phyloP scores from a whole-genome alignment of 2,329 filamentous ascomycete species.

The Claviceps cyperi region DNA sequence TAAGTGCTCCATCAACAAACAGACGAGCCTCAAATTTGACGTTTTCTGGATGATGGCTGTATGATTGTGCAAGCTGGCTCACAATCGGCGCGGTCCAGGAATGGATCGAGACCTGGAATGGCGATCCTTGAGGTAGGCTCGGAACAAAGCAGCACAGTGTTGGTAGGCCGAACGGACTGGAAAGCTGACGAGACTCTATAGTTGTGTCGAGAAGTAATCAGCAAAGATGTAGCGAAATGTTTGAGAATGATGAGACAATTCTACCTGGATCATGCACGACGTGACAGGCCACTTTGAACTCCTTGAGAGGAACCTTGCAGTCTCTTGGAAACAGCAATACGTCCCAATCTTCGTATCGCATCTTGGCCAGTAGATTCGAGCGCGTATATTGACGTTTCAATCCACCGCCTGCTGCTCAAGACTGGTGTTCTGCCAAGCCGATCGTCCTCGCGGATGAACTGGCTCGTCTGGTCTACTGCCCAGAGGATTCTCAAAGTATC shows the following conservation, averaged over 20 bases:
- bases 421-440: neutral
- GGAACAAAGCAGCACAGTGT: slow-evolving; percentile 59
- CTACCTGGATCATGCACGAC: slow-evolving; percentile 40
- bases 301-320: slow-evolving; percentile 57
- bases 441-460: neutral
- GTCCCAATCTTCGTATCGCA: slow-evolving; percentile 83
- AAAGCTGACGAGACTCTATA: slow-evolving; percentile 37
- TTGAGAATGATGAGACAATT: neutral
- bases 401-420: neutral
- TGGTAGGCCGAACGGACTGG: slow-evolving; percentile 39
- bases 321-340: slow-evolving; percentile 61
- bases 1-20: slow-evolving; percentile 50
- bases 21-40: slow-evolving; percentile 52
- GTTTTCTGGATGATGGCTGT: slow-evolving; percentile 40
- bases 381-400: neutral
- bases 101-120: slow-evolving; percentile 62
- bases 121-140: slow-evolving; percentile 39
- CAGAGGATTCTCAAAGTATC: neutral
- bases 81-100: slow-evolving; percentile 51
- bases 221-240: neutral
- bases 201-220: neutral
- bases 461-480: neutral
- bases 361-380: slow-evolving; percentile 23
- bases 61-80: slow-evolving; percentile 40
- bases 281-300: slow-evolving; percentile 69